Evolutionary conservation across 1,284 basidiomycete species (phyloP), one percentile per base, ranked within the genome.

Genomic region (Naganishia sp.): DNA sequence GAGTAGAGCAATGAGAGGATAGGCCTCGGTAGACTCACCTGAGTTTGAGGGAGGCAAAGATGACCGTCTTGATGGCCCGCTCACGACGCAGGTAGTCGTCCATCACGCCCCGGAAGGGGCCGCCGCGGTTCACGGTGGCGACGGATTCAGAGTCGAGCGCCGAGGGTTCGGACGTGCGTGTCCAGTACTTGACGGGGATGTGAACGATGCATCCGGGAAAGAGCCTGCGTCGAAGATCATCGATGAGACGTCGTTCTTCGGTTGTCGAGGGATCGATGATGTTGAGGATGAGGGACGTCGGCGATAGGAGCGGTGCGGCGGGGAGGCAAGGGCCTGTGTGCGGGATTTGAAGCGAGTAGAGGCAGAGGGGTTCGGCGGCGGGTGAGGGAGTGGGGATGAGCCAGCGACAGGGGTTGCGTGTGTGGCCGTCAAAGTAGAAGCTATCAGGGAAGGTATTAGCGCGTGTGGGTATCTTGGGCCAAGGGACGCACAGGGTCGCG

Each of bases 21-120:
- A 47, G 18, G 21, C 9, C 11, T n/a, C 17, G 7, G 2, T 1
- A 5, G 51, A 32, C 47, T 51, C n/a, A 42, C 58, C 58, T 47
- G 41, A 61, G 35, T 17, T 51, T 32, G 7, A 61, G 35, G 10
- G 58, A 49, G 11, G 47, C 58, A 28, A 61, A 50, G 21, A 61
- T 42, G 47, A 61, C 47, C 6, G 47, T 51, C 41, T 51, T 61
- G 6, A 42, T 41, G 13, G 47, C 58, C 9, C 49, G 47, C 41
- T 61, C 58, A 18, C 58, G 32, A 17, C 58, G 47, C 10, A 61
- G 58, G 58, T 42, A 61, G 47, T 61, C 58, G 15, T 61, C 58
- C 35, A 61, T 25, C 11, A 61, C 58, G 32, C 58, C 49, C 2
- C 58, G 47, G 6, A 35, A 39, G 6, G 21, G 47, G 25, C 32